These are phyloP conservation scores for Knoxdaviesia capensis DNA, from an alignment of 2,329 filamentous ascomycete genomes.

Conservation along the genomic window DNA sequence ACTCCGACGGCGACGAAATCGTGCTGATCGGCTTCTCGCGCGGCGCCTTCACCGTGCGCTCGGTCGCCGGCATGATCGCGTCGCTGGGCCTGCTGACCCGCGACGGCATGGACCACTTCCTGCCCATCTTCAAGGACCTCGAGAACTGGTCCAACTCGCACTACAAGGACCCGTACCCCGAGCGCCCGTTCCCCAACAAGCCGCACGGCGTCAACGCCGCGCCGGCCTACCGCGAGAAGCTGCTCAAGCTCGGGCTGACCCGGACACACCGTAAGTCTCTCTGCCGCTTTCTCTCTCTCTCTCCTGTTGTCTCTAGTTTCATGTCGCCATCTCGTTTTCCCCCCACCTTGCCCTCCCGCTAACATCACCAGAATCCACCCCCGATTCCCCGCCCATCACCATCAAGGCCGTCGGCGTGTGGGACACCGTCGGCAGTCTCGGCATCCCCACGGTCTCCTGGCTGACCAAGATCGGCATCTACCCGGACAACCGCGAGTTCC, in stretches of 20 bases:
- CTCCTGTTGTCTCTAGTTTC: no score
- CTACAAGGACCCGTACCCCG: constrained; percentile 26
- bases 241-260: constrained; percentile 22
- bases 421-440: constrained; percentile 21
- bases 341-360: background rate
- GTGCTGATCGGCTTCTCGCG: constrained; percentile 36
- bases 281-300: no score
- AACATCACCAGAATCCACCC: background rate
- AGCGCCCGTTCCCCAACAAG: constrained; percentile 25
- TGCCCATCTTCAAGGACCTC: constrained; percentile 35
- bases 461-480: constrained; percentile 25
- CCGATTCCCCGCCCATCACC: no score
- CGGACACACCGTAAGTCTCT: constrained; percentile 8
- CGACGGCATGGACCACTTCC: constrained; percentile 31
- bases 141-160: constrained; percentile 26
- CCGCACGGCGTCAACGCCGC: constrained; percentile 22
- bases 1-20: constrained; percentile 35
- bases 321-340: no score
- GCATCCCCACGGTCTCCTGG: constrained; percentile 23
- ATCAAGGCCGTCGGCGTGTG: constrained; percentile 23
- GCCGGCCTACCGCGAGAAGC: constrained; percentile 19
- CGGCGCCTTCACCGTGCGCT: constrained; percentile 37
- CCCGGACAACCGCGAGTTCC: constrained; percentile 22
- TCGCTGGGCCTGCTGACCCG: constrained; percentile 30
- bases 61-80: constrained; percentile 30